Evolutionary conservation across 164 flowering plant genomes (phyloP), one percentile per base, ranked within the genome.

Genomic region (Macadamia integrifolia): DNA sequence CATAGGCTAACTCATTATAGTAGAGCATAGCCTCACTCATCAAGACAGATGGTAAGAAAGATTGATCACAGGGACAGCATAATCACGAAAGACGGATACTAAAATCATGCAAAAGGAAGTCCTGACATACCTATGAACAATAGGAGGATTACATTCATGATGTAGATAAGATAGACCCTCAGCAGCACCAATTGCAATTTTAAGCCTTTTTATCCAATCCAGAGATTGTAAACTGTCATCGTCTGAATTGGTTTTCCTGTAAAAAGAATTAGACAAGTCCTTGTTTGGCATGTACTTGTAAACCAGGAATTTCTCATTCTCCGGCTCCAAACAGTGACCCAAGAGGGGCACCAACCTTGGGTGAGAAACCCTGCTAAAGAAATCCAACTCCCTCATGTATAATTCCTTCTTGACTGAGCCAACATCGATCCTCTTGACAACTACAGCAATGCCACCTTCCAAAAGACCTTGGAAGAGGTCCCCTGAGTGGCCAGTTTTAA

Each of bases 131-230:
- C 97, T 90, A 86, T 93, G 98, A 50, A 93, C 94, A 53, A 91
- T 75, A 11, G 97, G 87, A 4, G 96, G 96, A 52, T 64, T 79
- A 64, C 97, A 92, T 70, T 93, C 98, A 72, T 93, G 95, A 77
- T 93, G 98, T 31, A 93, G 80, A 79, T 86, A 84, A 48, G 84
- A 78, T 42, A 93, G 79, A 50, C 88, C 96, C 79, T 93, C 98
- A 1, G 98, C 97, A 59, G 92, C 88, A 76, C 97, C 98, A 43
- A 72, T 82, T 35, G 98, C 98, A 75, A 93, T 90, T 76, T 93
- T 93, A 63, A 93, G 74, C 76, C 98, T 86, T 13, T 93, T 93
- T 75, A 93, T 93, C 98, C 98, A 93, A 79, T 93, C 98, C 74
- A 93, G 75, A 48, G 98, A 91, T 83, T 88, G 88, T 64, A 88